Percentiles rank a stretch among this genome's conserved stretches.
phyloP scores from a whole-genome alignment of 2,329 filamentous ascomycete species.

The Colletotrichum tamarilloi region DNA sequence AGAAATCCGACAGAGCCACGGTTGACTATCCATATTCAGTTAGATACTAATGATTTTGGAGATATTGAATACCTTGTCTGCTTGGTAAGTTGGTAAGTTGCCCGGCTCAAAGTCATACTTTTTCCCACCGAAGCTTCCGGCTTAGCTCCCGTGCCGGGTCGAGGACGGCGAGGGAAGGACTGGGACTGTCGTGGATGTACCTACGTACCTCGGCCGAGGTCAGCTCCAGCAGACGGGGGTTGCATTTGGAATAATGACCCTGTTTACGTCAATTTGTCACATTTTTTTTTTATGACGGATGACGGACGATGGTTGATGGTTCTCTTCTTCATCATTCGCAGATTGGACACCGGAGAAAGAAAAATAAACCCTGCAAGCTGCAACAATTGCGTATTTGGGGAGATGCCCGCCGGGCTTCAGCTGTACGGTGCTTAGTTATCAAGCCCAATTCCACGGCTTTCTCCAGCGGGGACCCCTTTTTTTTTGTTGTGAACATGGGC shows the following conservation, averaged over 20 bases:
- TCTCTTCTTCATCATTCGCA: not conserved
- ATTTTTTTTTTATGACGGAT: not conserved
- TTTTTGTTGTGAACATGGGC: not conserved
- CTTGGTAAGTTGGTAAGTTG: too few species aligned
- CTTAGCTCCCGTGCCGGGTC: not conserved
- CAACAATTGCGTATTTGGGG: too few species aligned
- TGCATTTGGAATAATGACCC: slow-evolving; percentile 20
- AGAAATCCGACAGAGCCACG: not conserved
- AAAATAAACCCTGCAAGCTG: not conserved
- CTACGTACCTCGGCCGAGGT: slow-evolving; percentile 12
- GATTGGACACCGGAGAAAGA: not conserved
- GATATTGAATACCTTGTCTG: not conserved
- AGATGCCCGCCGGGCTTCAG: not conserved
- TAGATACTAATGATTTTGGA: not conserved
- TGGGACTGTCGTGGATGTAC: not conserved
- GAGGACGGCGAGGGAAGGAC: not conserved
- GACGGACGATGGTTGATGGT: not conserved
- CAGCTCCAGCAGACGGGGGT: not conserved
- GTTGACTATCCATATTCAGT: too few species aligned
- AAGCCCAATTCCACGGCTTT: slow-evolving; percentile 17
- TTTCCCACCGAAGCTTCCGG: not conserved
- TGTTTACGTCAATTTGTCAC: not conserved
- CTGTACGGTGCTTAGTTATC: slow-evolving; percentile 28
- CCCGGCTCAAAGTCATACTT: not conserved
- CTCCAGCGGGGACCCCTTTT: slow-evolving; percentile 9